Evolutionary conservation across 257 asterid species (phyloP), one percentile per base, ranked within the genome.

Genomic region (Solanum lycopersicoides): DNA sequence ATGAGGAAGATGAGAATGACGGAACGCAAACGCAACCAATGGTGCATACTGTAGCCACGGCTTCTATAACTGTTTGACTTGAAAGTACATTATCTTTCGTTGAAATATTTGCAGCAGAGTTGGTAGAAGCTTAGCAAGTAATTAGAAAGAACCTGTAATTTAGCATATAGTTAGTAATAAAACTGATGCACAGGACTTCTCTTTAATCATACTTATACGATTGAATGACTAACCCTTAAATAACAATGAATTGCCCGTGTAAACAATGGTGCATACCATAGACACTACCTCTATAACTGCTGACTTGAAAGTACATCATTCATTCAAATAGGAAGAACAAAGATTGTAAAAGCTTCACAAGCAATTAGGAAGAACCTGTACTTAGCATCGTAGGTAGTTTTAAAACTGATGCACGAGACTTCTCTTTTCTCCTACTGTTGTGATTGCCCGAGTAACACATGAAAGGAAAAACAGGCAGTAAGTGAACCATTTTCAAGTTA

Each of bases 271-370:
- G 83, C 91, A 79, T 66, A 90, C 87, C 23, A 94, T 88, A 68
- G 56, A 74, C 87, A 88, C 91, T 92, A 90, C 95, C 47, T 90
- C 94, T 87, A 91, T 91, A 35, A 85, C 93, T 59, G 92, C 93
- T 92, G 90, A 87, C 76, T 76, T 44, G 60, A 12, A 59, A 25
- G 30, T 32, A 53, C 35, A 68, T 39, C 25, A 12, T 9, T 34
- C 30, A 45, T 41, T 41, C 23, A 42, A 23, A 41, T 76, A n/a
- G 42, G 42, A 5, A 1, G 37, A 76, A 56, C 83, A 76, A 25
- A 12, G 20, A 41, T 75, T n/a, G 59, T 13, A 7, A 35, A 75
- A 41, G 83, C 13, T n/a, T 63, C 9, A 7, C 34, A 25, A 41
- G 83, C 34, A 75, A 75, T 12, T 75, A 75, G 56, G 56, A 75